Evolutionary conservation across 2,329 filamentous ascomycete species (phyloP), one percentile per base, ranked within the genome.

Genomic region (Davidsoniella virescens): DNA sequence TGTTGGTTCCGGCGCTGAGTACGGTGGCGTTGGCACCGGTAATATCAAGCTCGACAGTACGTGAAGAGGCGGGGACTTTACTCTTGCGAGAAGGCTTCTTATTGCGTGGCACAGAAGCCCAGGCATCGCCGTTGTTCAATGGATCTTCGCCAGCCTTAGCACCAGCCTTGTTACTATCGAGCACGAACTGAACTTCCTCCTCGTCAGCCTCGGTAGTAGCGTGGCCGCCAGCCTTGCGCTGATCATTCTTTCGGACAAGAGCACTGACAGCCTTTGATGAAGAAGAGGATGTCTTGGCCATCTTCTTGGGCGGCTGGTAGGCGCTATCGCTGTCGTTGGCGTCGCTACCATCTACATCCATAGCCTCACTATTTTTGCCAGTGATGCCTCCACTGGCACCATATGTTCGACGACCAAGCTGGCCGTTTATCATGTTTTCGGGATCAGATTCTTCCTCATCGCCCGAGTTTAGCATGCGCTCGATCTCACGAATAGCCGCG

Each of bases 381-480:
- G 61, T 61, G 40, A 43, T 45, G 16, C 41, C 48, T 38, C 44
- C 44, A 33, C 2, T 33, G 29, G 29, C 8, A n/a, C 49, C 52
- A 43, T 80, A 90, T 46, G 73, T 75, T 55, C 78, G 73, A 54
- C 90, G 79, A 10, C 88, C 88, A 3, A 67, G 64, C 44, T 53
- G 51, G n/a, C 51, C 51, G 47, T 50, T 44, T 17, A 53, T 50
- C 51, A 73, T 71, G 33, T 76, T 75, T n/a, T 72, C 70, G 8
- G 63, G 62, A 5, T 70, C 70, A 25, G 77, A 76, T 2, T 69
- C 71, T 6, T 68, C 68, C 56, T 70, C 70, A n/a, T 67, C 67
- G 17, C 76, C 70, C 4, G 78, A 80, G 25, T 80, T 79, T 40
- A 95, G 69, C 44, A 90, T 83, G 51, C 78, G 76, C 45, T 80